Conservation (phyloP, 1,284 basidiomycete species). For the Exsudoporus floridanus region DNA sequence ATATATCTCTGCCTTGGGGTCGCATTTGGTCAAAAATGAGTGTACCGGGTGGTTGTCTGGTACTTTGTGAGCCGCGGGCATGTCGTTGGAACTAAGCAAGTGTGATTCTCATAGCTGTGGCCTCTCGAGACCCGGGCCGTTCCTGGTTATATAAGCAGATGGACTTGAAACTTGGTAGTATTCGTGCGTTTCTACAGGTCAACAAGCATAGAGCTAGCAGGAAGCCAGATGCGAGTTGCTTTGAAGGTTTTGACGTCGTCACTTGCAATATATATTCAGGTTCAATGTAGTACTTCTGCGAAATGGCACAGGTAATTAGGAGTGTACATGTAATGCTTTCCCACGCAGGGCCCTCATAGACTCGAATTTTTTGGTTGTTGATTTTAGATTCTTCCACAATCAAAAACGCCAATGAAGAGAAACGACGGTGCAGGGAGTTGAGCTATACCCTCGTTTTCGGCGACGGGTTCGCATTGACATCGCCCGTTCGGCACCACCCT, state of each 20-base stretch:
- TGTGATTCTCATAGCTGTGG: constrained; percentile 1
- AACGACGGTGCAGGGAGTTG: constrained; percentile 45
- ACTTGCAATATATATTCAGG: no score
- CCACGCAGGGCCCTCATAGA: constrained; percentile 17
- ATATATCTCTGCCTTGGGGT: constrained; percentile 28
- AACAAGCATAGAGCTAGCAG: no score
- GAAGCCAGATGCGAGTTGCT: no score
- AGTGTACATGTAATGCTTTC: constrained; percentile 21
- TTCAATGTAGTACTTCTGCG: no score
- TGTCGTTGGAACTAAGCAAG: constrained; percentile 10
- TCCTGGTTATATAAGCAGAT: constrained; percentile 22
- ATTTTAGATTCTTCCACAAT: constrained; percentile 50
- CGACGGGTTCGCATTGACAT: constrained; percentile 41
- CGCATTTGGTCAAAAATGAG: constrained; percentile 19
- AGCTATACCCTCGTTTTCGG: constrained; percentile 36
- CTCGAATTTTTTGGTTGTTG: neutral
- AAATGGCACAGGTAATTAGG: neutral
- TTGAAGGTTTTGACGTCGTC: no score
- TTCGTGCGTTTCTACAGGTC: no score
- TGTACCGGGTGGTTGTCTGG: constrained; percentile 28
- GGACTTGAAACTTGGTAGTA: no score
- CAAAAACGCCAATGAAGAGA: constrained; percentile 50
- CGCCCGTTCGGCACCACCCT: constrained; percentile 49
- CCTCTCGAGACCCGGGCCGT: no score
- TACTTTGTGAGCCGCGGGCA: constrained; percentile 27